Conservation (phyloP, 805 yeast genomes). For the Danielia oregonensis region DNA sequence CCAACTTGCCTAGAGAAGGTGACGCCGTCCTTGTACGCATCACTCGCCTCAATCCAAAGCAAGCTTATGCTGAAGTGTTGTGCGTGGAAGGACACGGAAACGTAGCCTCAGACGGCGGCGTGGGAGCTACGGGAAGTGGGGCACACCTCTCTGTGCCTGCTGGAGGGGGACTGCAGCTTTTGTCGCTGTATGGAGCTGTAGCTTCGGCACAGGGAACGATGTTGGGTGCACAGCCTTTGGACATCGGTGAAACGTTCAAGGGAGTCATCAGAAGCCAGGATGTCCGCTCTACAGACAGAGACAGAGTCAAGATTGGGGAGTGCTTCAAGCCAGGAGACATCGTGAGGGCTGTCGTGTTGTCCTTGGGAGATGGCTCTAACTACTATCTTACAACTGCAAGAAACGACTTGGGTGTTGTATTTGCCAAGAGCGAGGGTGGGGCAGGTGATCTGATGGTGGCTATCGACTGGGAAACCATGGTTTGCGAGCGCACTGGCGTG, state of each 20-base stretch:
- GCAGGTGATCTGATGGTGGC: constrained; percentile 80
- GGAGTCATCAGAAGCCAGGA: constrained; percentile 86
- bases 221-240: constrained; percentile 45
- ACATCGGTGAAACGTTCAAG: constrained; percentile 83
- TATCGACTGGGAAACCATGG: constrained; percentile 94
- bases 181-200: constrained; percentile 30
- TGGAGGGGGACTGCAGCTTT: constrained; percentile 53
- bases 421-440: constrained; percentile 70
- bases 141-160: constrained; percentile 38
- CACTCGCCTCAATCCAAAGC: constrained; percentile 58
- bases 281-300: constrained; percentile 86
- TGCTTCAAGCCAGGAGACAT: constrained; percentile 91
- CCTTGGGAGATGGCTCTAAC: constrained; percentile 91
- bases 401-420: constrained; percentile 90
- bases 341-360: constrained; percentile 75
- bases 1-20: constrained; percentile 73
- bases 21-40: constrained; percentile 79
- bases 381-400: constrained; percentile 86
- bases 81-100: constrained; percentile 60
- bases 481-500: constrained; percentile 68
- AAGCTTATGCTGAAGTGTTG: constrained; percentile 75
- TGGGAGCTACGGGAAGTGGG: constrained; percentile 51
- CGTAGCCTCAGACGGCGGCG: constrained; percentile 57
- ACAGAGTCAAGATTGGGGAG: constrained; percentile 72
- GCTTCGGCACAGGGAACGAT: constrained; percentile 40